Conservation (phyloP, 2,329 filamentous ascomycete species). For the Fonsecaea multimorphosa region DNA sequence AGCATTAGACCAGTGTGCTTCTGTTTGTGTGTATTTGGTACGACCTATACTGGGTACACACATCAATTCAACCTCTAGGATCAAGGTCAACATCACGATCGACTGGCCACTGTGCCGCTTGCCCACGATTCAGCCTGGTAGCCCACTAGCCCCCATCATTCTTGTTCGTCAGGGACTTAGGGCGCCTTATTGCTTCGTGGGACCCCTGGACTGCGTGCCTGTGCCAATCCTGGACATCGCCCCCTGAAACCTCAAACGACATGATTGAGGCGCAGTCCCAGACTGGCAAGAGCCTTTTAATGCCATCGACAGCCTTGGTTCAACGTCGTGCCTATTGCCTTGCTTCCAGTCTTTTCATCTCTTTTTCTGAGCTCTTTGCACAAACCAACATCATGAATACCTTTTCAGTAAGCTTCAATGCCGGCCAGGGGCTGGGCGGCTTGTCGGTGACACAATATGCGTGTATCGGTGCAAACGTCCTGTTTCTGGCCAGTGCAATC, state of each 20-base stretch:
- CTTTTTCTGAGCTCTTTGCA: background rate
- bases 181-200: background rate
- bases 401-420: background rate
- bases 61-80: background rate
- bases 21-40: too few relatives aligned
- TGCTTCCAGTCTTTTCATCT: background rate
- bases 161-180: background rate
- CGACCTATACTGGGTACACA: background rate
- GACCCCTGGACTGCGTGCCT: background rate
- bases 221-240: background rate
- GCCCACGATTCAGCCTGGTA: too few relatives aligned
- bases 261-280: conserved; percentile 1
- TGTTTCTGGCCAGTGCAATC: background rate
- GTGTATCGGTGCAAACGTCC: background rate
- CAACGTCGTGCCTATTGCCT: background rate
- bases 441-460: conserved; percentile 10
- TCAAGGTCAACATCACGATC: too few relatives aligned
- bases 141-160: background rate
- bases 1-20: too few relatives aligned
- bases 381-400: background rate
- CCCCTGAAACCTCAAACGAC: background rate
- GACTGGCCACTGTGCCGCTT: too few relatives aligned
- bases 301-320: background rate
- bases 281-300: background rate
- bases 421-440: background rate